Conservation (phyloP, 2,329 filamentous ascomycete species). For the Monosporascus sp. region DNA sequence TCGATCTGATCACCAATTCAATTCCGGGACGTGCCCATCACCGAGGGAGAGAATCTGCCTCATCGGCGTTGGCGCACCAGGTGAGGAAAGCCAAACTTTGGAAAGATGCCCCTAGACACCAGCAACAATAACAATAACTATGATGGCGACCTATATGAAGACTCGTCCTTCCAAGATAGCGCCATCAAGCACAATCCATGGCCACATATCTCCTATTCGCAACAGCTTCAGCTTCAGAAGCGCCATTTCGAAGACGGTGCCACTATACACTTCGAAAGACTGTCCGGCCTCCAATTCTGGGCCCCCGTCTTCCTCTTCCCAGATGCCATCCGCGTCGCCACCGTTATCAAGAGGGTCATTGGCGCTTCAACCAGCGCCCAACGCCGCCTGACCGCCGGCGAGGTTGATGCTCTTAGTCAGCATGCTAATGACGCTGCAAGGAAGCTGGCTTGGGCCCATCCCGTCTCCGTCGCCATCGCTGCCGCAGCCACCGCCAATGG, state of each 20-base stretch:
- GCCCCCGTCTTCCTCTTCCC: background rate
- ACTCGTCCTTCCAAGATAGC: background rate
- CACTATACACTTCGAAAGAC: constrained; percentile 22
- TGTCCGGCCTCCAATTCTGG: constrained; percentile 14
- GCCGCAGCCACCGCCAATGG: constrained; percentile 20
- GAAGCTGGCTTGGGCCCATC: constrained; percentile 25
- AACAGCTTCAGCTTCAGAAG: constrained; percentile 14
- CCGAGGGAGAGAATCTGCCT: too few relatives aligned
- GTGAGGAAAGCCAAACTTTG: background rate
- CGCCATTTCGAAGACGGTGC: constrained; percentile 19
- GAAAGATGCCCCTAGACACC: background rate
- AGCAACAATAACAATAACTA: background rate
- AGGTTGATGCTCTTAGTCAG: constrained; percentile 22
- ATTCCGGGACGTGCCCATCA: too few relatives aligned
- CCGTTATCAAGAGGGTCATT: constrained; percentile 6
- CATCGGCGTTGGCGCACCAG: background rate
- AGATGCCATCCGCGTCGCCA: background rate
- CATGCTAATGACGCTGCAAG: constrained; percentile 20
- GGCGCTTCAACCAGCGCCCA: constrained; percentile 1
- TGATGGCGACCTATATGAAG: background rate
- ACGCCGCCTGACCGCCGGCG: constrained; percentile 20
- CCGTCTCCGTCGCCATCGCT: constrained; percentile 19
- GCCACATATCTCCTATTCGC: constrained; percentile 11
- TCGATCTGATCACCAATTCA: too few relatives aligned
- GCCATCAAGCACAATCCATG: constrained; percentile 14